Base-by-base conservation (phyloP, 495 filamentous ascomycete genomes). In the Xylaria scruposa region DNA sequence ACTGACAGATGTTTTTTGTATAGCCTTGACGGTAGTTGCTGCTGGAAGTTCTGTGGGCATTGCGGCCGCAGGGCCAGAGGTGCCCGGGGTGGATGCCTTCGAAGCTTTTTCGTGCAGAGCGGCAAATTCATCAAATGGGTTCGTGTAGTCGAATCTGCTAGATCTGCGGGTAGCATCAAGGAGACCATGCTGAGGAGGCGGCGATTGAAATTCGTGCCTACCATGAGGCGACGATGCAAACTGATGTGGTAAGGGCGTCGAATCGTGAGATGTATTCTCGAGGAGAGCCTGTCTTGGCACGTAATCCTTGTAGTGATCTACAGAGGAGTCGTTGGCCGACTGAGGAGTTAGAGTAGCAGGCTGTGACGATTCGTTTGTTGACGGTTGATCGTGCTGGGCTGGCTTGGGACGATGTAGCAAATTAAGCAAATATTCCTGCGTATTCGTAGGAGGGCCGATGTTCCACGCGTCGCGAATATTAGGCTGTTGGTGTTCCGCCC, bases 391-490 rank as follows among this genome's bases (percentile, higher is more conserved):
- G 66, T 80, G 81, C 75, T 89, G 84, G 49, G 83, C 78, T 56
- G 84, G 84, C 82, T 90, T 89, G 58, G 84, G 87, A 51, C 83
- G 82, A 67, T 86, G 84, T 26, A 89, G 77, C 19, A 89, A 75
- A 65, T 85, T 83, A 49, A 89, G 81, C 29, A 89, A 81, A 58
- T 86, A 87, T 42, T 83, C 80, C 70, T 87, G 85, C 13, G 86
- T 87, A 73, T 85, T 72, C 1, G 85, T 77, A 54, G 86, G 84
- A 21, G 85, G 78, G 5, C 77, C 75, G 4, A 80, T 71, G 70
- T 81, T 86, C 83, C 83, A 85, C 0, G 75, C 66, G 19, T 76
- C 60, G 46, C 78, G 72, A 15, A 73, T n/a, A 13, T 75, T 68
- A 1, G 75, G 76, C 72, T 83, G 80, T 62, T 75, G 66, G 44